Evolutionary conservation across 768 basidiomycete genomes (phyloP), one percentile per base, ranked within the genome.

Genomic region (Coprinopsis strossmayeri): DNA sequence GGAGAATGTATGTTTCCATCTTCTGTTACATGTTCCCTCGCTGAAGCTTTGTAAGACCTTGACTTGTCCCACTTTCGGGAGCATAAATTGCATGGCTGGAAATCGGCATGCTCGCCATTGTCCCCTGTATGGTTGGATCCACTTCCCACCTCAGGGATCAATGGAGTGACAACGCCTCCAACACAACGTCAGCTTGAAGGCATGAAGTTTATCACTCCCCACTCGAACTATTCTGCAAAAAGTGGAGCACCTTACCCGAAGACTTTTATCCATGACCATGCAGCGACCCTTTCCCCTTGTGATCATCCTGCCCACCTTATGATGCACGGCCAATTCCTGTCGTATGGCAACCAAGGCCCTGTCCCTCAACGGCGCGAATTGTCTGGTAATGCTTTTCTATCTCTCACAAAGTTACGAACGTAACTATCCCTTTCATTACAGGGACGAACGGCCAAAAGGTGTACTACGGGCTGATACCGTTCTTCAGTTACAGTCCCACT

Each of bases 321-420:
- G 52, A 64, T 71, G 0, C 78, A 81, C 53, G 79, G 78, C 0
- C 72, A 76, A 43, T 79, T 77, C 56, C 65, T 82, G 20, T 68
- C 73, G 0, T 69, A 76, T 43, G 61, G 69, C 5, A 45, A 39
- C 2, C 79, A 11, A 10, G 80, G 1, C 77, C 79, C 0, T 45
- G 48, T 2, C 76, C 79, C 1, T 66, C 69, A 45, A 41, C 18
- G 1, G n/a, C n/a, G n/a, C n/a, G n/a, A n/a, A n/a, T n/a, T n/a
- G n/a, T n/a, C n/a, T n/a, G n/a, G n/a, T n/a, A n/a, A n/a, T n/a
- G n/a, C n/a, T n/a, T n/a, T n/a, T n/a, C n/a, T n/a, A n/a, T n/a
- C n/a, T n/a, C n/a, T n/a, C n/a, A n/a, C n/a, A n/a, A n/a, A n/a
- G n/a, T n/a, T n/a, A n/a, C n/a, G n/a, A n/a, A n/a, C 10, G 10